A percentile compares a stretch with the other conserved stretches of the same genome.
Evolutionary conservation across 1,284 basidiomycete genomes (phyloP).

Genomic region (Sparassis latifolia): DNA sequence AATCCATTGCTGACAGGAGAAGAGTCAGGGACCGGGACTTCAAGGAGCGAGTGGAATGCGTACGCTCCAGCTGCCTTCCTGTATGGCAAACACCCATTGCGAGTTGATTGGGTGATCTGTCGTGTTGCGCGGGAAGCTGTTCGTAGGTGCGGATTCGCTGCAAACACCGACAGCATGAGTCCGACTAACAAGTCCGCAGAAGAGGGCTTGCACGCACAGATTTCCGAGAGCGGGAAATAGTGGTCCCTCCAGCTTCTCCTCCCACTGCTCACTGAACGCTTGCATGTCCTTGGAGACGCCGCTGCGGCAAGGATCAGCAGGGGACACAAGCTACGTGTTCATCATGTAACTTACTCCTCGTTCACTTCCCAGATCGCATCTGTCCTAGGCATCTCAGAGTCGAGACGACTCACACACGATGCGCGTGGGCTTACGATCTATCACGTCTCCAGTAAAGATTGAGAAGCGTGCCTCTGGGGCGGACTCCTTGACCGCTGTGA

Average conservation of each 20-base stretch:
- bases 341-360: slow-evolving; percentile 27
- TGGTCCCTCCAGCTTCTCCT: slow-evolving; percentile 28
- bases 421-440: slow-evolving; percentile 37
- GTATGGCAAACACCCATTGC: slow-evolving; percentile 46
- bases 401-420: background rate
- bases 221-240: slow-evolving; percentile 35
- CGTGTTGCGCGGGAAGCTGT: slow-evolving; percentile 41
- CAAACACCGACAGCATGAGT: background rate
- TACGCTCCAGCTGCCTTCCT: slow-evolving; percentile 41
- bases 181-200: background rate
- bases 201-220: slow-evolving; percentile 9
- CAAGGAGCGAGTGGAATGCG: slow-evolving; percentile 7
- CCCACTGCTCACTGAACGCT: slow-evolving; percentile 38
- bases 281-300: slow-evolving; percentile 35
- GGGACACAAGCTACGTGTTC: no score
- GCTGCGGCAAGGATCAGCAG: slow-evolving; percentile 18
- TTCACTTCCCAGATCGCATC: slow-evolving; percentile 42
- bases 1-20: slow-evolving; percentile 33
- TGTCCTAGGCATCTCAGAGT: slow-evolving; percentile 10
- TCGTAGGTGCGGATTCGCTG: slow-evolving; percentile 43
- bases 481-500: slow-evolving; percentile 32
- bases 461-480: slow-evolving; percentile 38
- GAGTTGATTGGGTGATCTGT: slow-evolving; percentile 24
- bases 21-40: no score
- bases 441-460: slow-evolving; percentile 57